Conservation (phyloP, 257 asterid species). For the Oldenlandia corymbosa region DNA sequence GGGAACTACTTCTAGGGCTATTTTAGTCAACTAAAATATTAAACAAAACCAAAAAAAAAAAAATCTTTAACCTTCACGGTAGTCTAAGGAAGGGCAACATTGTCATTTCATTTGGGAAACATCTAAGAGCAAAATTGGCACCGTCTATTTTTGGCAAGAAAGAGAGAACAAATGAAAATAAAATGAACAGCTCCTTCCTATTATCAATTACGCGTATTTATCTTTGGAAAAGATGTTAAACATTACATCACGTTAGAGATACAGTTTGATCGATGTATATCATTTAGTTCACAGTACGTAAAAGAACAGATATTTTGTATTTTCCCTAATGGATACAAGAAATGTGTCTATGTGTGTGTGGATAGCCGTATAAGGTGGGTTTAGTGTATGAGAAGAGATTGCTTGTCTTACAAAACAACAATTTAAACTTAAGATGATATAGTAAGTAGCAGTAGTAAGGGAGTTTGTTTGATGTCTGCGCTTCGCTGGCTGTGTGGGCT, state of each 20-base stretch:
- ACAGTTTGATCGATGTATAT: too few species aligned
- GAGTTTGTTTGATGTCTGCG: constrained; percentile 38
- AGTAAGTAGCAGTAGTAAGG: too few species aligned
- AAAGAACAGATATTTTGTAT: too few species aligned
- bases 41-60: too few species aligned
- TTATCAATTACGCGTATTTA: constrained; percentile 2
- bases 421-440: constrained; percentile 20
- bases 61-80: not conserved
- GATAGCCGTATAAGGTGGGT: too few species aligned
- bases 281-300: too few species aligned
- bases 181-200: too few species aligned
- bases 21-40: constrained; percentile 25
- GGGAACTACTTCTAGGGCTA: constrained; percentile 16
- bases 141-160: constrained; percentile 27
- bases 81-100: constrained; percentile 16
- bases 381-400: constrained; percentile 6
- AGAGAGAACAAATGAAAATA: constrained; percentile 14
- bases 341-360: too few species aligned
- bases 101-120: constrained; percentile 40
- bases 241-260: too few species aligned
- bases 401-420: constrained; percentile 38
- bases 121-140: constrained; percentile 43
- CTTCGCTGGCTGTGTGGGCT: constrained; percentile 59
- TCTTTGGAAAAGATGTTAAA: too few species aligned
- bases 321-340: too few species aligned